Evolutionary conservation across 2,329 filamentous ascomycete genomes (phyloP), one percentile per base, ranked within the genome.

Genomic region (Epichloe festucae): DNA sequence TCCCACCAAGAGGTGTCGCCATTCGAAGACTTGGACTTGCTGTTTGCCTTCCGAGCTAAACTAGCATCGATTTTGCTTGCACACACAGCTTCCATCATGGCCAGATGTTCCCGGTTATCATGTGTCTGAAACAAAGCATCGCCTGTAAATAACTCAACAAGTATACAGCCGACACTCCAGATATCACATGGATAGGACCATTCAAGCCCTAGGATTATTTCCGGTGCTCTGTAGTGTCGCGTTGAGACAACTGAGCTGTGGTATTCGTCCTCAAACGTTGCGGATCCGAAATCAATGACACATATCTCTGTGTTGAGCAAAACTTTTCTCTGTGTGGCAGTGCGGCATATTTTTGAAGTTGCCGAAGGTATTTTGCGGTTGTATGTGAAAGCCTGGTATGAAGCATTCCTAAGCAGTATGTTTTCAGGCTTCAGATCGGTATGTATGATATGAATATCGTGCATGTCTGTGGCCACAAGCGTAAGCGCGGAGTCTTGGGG

Each of bases 361-460:
- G 31, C 3, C 0, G 82, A 85, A 3, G 82, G 82, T 52, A 85
- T 85, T 60, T 79, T 78, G 56, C 82, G 74, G 62, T 83, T 84
- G 61, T 85, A 86, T 2, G 81, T 85, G 59, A 85, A 85, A 1
- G 81, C 84, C 62, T 85, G 82, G 57, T 84, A 85, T 3, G 74
- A 69, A 58, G 75, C 80, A 55, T 84, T 74, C 56, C 79, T 82
- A 8, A 86, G 72, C 31, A 86, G 72, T 54, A 86, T 85, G 58
- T 85, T 85, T 61, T 85, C 82, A 0, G 82, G 82, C 62, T 85
- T 85, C 46, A 85, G 66, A 63, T 85, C 82, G 10, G 93, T 98
- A 66, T 98, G 93, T 55, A 98, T 96, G 57, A 98, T 79, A 65
- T 97, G 95, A 17, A 98, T 78, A 68, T 97, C 93, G 65, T 98